Evolutionary conservation across 2,329 filamentous ascomycete species (phyloP).

Genomic region (Paracoccidioides brasiliensis): DNA sequence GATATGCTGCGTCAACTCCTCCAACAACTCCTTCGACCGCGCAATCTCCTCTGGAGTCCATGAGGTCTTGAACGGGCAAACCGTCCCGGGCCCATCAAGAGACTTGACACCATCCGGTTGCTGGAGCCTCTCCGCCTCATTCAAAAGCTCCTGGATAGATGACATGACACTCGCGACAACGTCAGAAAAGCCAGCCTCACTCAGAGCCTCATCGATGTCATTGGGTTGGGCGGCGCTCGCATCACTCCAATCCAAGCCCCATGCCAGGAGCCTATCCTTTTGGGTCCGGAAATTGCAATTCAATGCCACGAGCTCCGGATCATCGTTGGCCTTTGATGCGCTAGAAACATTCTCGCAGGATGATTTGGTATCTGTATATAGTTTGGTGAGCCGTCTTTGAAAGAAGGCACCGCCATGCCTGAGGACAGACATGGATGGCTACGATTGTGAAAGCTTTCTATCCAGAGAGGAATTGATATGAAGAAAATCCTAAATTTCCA

Average conservation of each 20-base stretch:
- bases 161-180: slow-evolving; percentile 51
- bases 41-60: slow-evolving; percentile 40
- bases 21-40: slow-evolving; percentile 45
- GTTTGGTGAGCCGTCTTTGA: slow-evolving; percentile 42
- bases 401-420: slow-evolving; percentile 33
- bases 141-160: slow-evolving; percentile 49
- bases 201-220: slow-evolving; percentile 50
- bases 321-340: slow-evolving; percentile 35
- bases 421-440: slow-evolving; percentile 36
- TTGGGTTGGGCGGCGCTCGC: slow-evolving; percentile 42
- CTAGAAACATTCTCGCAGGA: slow-evolving; percentile 44
- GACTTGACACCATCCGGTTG: slow-evolving; percentile 28
- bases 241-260: slow-evolving; percentile 55
- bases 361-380: slow-evolving; percentile 52
- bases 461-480: not conserved
- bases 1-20: slow-evolving; percentile 48
- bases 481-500: too few relatives aligned
- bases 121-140: slow-evolving; percentile 48
- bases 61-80: slow-evolving; percentile 28
- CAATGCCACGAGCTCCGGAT: slow-evolving; percentile 42
- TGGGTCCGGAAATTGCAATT: slow-evolving; percentile 50
- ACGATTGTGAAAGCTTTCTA: not conserved
- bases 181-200: slow-evolving; percentile 49
- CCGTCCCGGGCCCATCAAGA: slow-evolving; percentile 25
- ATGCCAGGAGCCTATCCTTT: slow-evolving; percentile 49